phyloP scores from a whole-genome alignment of 106 monocot species.

The Agapanthus africanus region DNA sequence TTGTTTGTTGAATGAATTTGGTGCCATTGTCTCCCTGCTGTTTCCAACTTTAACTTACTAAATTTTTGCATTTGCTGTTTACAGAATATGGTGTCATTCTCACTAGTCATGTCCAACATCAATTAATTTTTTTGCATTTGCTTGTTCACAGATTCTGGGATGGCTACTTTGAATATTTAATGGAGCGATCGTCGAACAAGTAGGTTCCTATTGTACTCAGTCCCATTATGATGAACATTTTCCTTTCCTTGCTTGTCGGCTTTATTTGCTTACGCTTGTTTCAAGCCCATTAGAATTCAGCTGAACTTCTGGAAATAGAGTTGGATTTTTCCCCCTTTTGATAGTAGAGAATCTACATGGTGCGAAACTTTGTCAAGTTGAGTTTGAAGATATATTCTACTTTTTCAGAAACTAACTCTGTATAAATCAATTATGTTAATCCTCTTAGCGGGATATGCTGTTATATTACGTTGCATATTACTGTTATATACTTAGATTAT shows the following conservation, averaged over 20 bases:
- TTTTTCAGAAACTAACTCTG: background rate
- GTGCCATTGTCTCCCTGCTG: background rate
- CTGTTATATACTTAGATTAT: no score
- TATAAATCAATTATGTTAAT: no score
- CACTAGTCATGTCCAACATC: no score
- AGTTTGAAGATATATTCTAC: constrained; percentile 1
- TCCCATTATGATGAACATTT: background rate
- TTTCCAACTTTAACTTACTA: background rate
- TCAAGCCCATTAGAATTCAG: background rate
- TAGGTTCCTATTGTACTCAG: constrained; percentile 15
- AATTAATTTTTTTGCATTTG: no score
- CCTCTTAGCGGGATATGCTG: no score
- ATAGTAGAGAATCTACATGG: background rate
- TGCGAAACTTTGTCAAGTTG: background rate
- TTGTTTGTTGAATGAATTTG: background rate
- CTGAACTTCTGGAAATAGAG: background rate
- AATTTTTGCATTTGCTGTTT: background rate
- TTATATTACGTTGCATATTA: no score
- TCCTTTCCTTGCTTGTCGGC: background rate
- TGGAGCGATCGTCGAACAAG: constrained; percentile 88
- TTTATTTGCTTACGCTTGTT: background rate
- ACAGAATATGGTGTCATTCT: no score
- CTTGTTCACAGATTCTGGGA: constrained; percentile 87
- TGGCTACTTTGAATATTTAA: constrained; percentile 86
- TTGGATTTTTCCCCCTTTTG: background rate